Evolutionary conservation across 176 grass and related monocot genomes (phyloP).

Genomic region (Triticum monococcum): DNA sequence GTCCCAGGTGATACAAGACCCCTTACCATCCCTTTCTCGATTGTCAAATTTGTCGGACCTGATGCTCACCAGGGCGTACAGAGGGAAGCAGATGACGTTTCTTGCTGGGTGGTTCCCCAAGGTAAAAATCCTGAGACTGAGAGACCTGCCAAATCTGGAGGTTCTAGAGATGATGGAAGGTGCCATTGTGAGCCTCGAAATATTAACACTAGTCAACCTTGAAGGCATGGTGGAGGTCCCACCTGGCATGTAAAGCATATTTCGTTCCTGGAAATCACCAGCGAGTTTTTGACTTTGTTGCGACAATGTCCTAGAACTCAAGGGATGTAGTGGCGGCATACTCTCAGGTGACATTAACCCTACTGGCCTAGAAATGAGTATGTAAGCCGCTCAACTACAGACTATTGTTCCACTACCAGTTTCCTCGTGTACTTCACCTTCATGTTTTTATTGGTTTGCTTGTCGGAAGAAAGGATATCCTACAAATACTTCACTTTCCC

Average conservation of each 20-base stretch:
- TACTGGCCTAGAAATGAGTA: neutral
- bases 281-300: neutral
- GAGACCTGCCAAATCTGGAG: neutral
- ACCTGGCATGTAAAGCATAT: neutral
- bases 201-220: neutral
- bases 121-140: neutral
- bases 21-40: conserved; percentile 18
- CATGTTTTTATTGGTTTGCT: neutral
- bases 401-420: neutral
- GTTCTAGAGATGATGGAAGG: conserved; percentile 21
- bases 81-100: conserved; percentile 28
- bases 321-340: neutral
- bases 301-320: neutral
- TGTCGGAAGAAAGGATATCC: no score
- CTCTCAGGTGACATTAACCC: neutral
- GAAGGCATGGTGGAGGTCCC: conserved; percentile 13
- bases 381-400: neutral
- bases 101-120: conserved; percentile 27
- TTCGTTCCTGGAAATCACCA: neutral
- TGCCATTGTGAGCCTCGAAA: conserved; percentile 6
- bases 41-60: neutral
- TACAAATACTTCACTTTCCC: no score
- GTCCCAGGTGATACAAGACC: conserved; percentile 13
- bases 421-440: no score
- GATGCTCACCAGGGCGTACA: conserved; percentile 9